Percentiles rank a stretch among this genome's conserved stretches.
Conservation (phyloP, 148 eudicot genomes). For the Diospyros kaki region DNA sequence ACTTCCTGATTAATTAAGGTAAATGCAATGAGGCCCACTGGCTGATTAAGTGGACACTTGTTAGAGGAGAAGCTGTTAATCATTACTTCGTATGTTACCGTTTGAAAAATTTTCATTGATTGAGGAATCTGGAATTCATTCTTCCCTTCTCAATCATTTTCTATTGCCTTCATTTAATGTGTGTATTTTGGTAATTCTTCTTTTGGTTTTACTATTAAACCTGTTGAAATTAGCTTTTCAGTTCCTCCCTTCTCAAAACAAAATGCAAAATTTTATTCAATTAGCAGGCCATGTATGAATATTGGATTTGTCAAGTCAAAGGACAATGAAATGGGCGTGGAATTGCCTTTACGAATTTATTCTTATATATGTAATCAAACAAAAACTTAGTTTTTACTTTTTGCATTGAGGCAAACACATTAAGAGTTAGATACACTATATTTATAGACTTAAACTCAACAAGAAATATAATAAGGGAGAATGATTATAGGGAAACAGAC, state of each 20-base stretch:
- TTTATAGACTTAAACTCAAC: too few species aligned
- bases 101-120: background rate
- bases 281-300: too few species aligned
- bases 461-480: background rate
- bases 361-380: too few species aligned
- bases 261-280: too few species aligned
- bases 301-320: too few species aligned
- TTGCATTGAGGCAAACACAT: too few species aligned
- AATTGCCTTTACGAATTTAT: too few species aligned
- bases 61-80: background rate
- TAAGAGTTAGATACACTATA: too few species aligned
- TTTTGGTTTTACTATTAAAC: background rate
- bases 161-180: background rate
- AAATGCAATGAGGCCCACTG: conserved; percentile 1
- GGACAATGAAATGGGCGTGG: too few species aligned
- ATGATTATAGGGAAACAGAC: background rate
- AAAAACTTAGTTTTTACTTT: too few species aligned
- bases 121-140: background rate
- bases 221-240: background rate
- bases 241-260: too few species aligned
- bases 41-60: background rate
- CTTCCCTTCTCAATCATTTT: background rate
- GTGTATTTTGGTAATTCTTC: background rate
- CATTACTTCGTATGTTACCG: background rate
- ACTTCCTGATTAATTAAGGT: conserved; percentile 16